Conservation (phyloP, 345 rosid species). For the Laguncularia racemosa region DNA sequence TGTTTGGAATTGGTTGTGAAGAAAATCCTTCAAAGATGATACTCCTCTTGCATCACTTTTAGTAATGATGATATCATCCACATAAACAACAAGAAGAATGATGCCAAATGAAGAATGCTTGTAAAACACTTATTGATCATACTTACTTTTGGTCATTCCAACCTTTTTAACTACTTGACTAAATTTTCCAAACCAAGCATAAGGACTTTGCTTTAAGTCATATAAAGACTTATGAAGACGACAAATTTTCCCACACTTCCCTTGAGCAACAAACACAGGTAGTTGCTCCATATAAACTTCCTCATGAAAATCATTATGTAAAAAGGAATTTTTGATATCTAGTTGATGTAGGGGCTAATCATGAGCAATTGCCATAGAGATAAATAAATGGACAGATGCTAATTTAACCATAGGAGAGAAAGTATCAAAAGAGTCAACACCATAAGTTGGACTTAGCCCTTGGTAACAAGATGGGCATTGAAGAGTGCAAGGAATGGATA, state of each 20-base stretch:
- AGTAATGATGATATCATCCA: not conserved
- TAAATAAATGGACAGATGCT: not conserved
- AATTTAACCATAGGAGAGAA: not conserved
- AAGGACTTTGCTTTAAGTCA: too few relatives aligned
- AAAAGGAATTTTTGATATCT: constrained; percentile 2
- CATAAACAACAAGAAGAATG: not conserved
- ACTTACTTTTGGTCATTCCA: not conserved
- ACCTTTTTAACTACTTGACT: too few relatives aligned
- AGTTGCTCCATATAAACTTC: not conserved
- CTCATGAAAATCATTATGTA: not conserved
- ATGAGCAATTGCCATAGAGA: not conserved
- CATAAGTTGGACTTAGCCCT: not conserved
- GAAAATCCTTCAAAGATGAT: not conserved
- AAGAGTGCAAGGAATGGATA: too few relatives aligned
- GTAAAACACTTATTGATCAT: too few relatives aligned
- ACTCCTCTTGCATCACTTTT: not conserved
- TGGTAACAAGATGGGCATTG: not conserved
- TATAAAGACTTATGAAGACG: too few relatives aligned
- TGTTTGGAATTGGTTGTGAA: not conserved
- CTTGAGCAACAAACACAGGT: not conserved
- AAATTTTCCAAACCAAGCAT: too few relatives aligned
- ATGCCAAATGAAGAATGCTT: not conserved
- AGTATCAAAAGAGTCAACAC: not conserved
- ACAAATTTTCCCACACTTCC: too few relatives aligned
- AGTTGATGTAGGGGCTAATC: not conserved